phyloP scores from a whole-genome alignment of 768 basidiomycete genomes.

The Daedaleopsis nitida region DNA sequence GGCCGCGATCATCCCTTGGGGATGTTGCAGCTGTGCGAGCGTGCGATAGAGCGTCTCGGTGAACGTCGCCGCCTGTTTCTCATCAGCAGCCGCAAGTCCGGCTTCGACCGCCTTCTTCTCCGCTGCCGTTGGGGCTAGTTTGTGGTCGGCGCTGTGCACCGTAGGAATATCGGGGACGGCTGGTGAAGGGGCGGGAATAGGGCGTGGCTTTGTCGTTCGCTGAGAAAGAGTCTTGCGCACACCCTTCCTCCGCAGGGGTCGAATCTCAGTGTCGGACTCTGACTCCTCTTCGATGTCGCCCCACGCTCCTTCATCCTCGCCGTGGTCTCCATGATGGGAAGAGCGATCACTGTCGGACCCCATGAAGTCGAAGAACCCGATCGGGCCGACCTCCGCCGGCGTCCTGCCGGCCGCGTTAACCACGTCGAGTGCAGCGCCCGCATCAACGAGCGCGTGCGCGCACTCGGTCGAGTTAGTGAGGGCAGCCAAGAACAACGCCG shows the following conservation, averaged over 20 bases:
- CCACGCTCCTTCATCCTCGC: slow-evolving; percentile 63
- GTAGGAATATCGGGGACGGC: neutral
- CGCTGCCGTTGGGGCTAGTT: neutral
- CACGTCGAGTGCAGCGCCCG: slow-evolving; percentile 79
- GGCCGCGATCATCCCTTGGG: slow-evolving; percentile 59
- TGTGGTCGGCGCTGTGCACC: slow-evolving; percentile 1
- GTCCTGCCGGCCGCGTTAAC: slow-evolving; percentile 74
- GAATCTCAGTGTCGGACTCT: slow-evolving; percentile 38
- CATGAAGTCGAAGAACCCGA: slow-evolving; percentile 47
- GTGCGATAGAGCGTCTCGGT: slow-evolving; percentile 79
- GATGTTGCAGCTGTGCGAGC: slow-evolving; percentile 57
- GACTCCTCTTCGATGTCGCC: slow-evolving; percentile 73
- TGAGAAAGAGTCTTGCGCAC: neutral
- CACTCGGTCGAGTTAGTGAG: slow-evolving; percentile 65
- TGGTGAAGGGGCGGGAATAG: neutral
- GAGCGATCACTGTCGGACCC: slow-evolving; percentile 24
- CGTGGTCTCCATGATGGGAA: slow-evolving; percentile 28
- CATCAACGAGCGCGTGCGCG: slow-evolving; percentile 65
- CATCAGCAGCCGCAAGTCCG: slow-evolving; percentile 24
- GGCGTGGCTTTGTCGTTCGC: neutral
- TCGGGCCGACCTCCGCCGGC: slow-evolving; percentile 58
- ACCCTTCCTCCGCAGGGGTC: neutral
- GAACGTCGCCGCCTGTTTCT: slow-evolving; percentile 46
- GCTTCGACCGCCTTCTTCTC: slow-evolving; percentile 30
- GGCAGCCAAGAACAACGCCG: slow-evolving; percentile 85